These are phyloP conservation scores for Monosporascus sp. DNA, from an alignment of 2,329 filamentous ascomycete genomes.

Conservation along the genomic window DNA sequence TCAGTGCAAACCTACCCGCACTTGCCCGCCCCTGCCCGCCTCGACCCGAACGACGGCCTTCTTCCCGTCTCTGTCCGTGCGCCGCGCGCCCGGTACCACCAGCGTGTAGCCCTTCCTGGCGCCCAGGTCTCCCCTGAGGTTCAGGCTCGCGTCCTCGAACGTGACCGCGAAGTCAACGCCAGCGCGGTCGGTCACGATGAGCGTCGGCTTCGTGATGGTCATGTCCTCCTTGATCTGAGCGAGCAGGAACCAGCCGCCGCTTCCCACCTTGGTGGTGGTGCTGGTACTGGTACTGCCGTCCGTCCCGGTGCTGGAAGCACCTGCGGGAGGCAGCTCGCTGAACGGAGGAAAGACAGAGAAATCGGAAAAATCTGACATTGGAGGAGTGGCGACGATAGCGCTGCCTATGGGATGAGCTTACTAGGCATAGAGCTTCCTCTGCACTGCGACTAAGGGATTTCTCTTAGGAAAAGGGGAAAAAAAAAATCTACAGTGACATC, in stretches of 20 bases:
- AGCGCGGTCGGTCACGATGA: conserved; percentile 36
- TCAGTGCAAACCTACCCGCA: conserved; percentile 20
- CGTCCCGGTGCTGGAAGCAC: not conserved
- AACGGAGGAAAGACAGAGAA: conserved; percentile 29
- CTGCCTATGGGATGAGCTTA: not conserved
- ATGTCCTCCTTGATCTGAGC: conserved; percentile 29
- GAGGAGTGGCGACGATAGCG: not conserved
- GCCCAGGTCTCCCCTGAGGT: conserved; percentile 19
- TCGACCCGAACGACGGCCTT: conserved; percentile 33
- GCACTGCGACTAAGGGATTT: too few relatives aligned
- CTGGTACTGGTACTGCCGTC: conserved; percentile 1
- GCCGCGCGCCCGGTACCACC: conserved; percentile 29
- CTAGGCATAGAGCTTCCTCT: too few relatives aligned
- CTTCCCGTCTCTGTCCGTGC: conserved; percentile 30
- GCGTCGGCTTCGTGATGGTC: conserved; percentile 44
- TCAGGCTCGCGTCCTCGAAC: conserved; percentile 35
- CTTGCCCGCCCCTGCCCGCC: conserved; percentile 24
- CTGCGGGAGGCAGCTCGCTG: conserved; percentile 18
- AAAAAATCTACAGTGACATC: not conserved
- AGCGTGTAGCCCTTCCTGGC: conserved; percentile 36
- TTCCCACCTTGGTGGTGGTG: not conserved
- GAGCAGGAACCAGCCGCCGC: conserved; percentile 23
- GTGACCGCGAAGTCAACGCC: conserved; percentile 38
- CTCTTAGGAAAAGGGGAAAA: too few relatives aligned
- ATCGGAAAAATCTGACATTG: conserved; percentile 28